A percentile compares a stretch with the other conserved stretches of the same genome.
These are phyloP conservation scores for Hemerocallis citrina DNA, from an alignment of 106 monocot genomes.

Conservation along the genomic window DNA sequence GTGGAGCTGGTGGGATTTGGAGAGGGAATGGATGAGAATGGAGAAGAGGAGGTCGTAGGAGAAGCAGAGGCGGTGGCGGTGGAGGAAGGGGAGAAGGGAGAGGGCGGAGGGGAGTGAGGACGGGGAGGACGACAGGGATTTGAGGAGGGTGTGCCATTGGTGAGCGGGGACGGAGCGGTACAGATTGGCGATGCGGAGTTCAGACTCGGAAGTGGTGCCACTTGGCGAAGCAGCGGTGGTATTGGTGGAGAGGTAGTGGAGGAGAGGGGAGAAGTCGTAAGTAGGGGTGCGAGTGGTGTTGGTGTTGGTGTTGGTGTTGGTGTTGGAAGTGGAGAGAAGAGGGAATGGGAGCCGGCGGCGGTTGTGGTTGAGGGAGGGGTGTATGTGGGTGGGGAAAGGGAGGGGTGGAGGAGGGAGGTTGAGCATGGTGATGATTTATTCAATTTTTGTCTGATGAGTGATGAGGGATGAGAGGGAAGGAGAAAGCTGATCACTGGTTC, in stretches of 20 bases:
- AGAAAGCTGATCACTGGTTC: too few species aligned
- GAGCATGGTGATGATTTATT: too few species aligned
- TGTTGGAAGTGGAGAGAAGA: conserved; percentile 10
- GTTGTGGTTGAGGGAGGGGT: neutral
- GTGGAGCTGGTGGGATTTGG: conserved; percentile 25
- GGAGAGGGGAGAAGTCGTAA: conserved; percentile 48
- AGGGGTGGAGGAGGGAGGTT: conserved; percentile 11
- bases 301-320: neutral
- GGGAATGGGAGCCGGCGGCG: conserved; percentile 4
- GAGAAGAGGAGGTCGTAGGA: conserved; percentile 76
- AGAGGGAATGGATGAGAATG: conserved; percentile 76
- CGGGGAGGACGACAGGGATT: conserved; percentile 32
- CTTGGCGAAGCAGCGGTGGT: neutral
- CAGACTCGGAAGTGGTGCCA: neutral
- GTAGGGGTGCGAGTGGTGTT: conserved; percentile 9
- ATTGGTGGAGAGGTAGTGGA: conserved; percentile 29
- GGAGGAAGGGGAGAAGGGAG: conserved; percentile 52
- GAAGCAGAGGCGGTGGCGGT: conserved; percentile 75
- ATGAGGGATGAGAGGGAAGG: too few species aligned
- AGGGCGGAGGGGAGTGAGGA: conserved; percentile 41
- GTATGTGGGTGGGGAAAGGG: conserved; percentile 6
- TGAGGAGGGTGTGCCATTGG: conserved; percentile 48
- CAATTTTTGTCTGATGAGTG: too few species aligned
- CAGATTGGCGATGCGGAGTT: conserved; percentile 32
- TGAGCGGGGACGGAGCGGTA: conserved; percentile 52